Percentiles rank a stretch among this genome's conserved stretches.
Evolutionary conservation across 345 rosid species (phyloP).

Genomic region (Melaleuca quinquenervia): DNA sequence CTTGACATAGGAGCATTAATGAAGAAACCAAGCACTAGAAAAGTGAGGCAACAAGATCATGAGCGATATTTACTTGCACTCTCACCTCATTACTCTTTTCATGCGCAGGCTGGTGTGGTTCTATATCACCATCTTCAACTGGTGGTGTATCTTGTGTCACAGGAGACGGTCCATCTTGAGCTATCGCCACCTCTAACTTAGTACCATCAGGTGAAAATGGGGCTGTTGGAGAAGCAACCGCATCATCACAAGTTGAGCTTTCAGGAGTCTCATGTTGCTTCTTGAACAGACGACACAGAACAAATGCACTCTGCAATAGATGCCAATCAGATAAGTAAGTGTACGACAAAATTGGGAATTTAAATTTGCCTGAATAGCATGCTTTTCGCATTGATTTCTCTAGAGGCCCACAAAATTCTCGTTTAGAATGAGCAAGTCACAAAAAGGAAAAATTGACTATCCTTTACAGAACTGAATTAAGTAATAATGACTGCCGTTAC

Average conservation of each 20-base stretch:
- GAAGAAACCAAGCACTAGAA: not conserved
- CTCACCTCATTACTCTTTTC: not conserved
- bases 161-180: slow-evolving; percentile 1
- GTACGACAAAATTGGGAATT: not conserved
- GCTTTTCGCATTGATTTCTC: not conserved
- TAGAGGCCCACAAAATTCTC: not conserved
- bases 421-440: not conserved
- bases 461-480: not conserved
- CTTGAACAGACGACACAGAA: slow-evolving; percentile 30
- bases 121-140: not conserved
- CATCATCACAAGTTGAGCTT: slow-evolving; percentile 3
- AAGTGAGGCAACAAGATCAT: not conserved
- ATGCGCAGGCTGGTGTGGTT: not conserved
- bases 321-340: not conserved
- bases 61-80: not conserved
- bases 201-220: slow-evolving; percentile 15
- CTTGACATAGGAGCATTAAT: not conserved
- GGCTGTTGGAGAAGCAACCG: slow-evolving; percentile 8
- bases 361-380: not conserved
- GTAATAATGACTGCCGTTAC: not conserved
- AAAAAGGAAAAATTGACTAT: not conserved
- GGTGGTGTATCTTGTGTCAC: not conserved
- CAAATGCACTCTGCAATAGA: slow-evolving; percentile 24
- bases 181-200: slow-evolving; percentile 1
- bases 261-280: slow-evolving; percentile 19